Evolutionary conservation across 345 rosid genomes (phyloP).

Genomic region (Isatis tinctoria): DNA sequence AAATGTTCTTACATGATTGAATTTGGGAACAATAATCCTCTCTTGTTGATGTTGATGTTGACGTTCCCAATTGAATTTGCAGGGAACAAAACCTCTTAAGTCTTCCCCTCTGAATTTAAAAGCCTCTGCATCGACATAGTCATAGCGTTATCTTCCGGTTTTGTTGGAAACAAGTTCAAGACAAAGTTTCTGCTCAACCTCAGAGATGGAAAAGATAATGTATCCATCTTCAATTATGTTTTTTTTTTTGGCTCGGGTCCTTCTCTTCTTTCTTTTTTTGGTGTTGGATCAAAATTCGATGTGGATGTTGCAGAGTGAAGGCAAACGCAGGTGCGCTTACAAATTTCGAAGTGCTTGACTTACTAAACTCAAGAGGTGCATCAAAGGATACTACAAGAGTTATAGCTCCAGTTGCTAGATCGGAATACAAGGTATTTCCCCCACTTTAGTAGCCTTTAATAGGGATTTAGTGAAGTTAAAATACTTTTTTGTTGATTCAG

Average conservation of each 20-base stretch:
- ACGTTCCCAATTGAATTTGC: not conserved
- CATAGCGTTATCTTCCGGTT: not conserved
- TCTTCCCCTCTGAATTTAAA: not conserved
- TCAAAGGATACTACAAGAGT: constrained; percentile 62
- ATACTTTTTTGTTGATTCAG: constrained; percentile 27
- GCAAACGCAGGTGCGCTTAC: constrained; percentile 68
- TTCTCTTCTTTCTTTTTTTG: not conserved
- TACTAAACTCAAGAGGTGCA: constrained; percentile 70
- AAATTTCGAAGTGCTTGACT: constrained; percentile 71
- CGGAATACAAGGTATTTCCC: constrained; percentile 59
- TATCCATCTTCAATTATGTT: constrained; percentile 1
- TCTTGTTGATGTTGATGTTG: not conserved
- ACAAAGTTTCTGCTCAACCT: not conserved
- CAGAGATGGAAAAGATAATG: constrained; percentile 21
- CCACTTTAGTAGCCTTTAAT: not conserved
- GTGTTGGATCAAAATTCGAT: not conserved
- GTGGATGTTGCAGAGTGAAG: constrained; percentile 48
- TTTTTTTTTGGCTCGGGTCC: not conserved
- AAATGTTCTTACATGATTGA: not conserved
- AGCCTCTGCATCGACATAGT: not conserved
- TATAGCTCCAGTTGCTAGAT: constrained; percentile 53
- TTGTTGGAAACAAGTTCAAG: not conserved
- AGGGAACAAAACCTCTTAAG: not conserved
- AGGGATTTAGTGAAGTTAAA: not conserved
- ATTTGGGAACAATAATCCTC: not conserved